A percentile compares a stretch with the other conserved stretches of the same genome.
Evolutionary conservation across 345 rosid genomes (phyloP).

Genomic region (Eucalyptus polybractea): DNA sequence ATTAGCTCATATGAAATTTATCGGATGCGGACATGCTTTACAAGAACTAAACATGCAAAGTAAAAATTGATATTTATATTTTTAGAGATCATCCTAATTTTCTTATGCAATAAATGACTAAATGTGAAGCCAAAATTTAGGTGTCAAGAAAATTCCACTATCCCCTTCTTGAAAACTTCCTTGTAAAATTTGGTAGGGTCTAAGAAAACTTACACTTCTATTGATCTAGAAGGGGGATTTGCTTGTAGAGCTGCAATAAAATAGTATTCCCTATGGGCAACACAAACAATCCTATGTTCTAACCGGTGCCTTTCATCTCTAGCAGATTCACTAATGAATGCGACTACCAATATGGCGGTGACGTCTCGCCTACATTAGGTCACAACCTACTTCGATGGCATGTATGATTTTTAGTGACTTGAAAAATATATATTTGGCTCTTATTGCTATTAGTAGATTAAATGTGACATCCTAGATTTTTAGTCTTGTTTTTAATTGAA

Average conservation of each 20-base stretch:
- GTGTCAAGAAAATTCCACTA: neutral
- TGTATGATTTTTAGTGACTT: neutral
- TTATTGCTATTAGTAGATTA: too few relatives aligned
- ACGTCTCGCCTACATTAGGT: slow-evolving; percentile 27
- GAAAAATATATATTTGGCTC: too few relatives aligned
- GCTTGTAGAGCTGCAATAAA: slow-evolving; percentile 29
- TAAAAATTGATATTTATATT: too few relatives aligned
- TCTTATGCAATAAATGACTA: too few relatives aligned
- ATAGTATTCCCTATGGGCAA: slow-evolving; percentile 27
- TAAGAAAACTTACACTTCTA: neutral
- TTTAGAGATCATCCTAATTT: too few relatives aligned
- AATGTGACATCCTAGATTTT: too few relatives aligned
- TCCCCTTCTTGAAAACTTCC: neutral
- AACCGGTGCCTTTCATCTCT: slow-evolving; percentile 1
- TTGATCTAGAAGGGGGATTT: neutral
- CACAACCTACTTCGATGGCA: slow-evolving; percentile 40
- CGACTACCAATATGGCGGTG: neutral
- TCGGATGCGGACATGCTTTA: too few relatives aligned
- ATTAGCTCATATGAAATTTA: too few relatives aligned
- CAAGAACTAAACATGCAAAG: too few relatives aligned
- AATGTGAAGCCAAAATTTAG: too few relatives aligned
- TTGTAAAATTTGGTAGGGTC: neutral
- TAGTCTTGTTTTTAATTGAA: too few relatives aligned
- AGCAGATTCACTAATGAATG: neutral
- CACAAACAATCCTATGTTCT: slow-evolving; percentile 23